phyloP scores from a whole-genome alignment of 202 grass and related monocot species.

The Zizania palustris region DNA sequence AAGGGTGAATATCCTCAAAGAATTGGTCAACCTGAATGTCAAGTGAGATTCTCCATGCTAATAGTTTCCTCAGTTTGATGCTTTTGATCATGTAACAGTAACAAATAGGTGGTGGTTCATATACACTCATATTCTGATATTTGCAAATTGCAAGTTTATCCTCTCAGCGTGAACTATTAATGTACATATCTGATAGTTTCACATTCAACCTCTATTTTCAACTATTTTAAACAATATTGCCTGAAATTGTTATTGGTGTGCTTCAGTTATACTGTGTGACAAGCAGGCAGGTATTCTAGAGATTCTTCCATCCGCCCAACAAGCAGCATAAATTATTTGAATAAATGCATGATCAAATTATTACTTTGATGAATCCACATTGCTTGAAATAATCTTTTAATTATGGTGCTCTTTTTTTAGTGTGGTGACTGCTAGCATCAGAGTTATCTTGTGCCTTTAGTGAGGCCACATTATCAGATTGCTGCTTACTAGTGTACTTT shows the following conservation, averaged over 20 bases:
- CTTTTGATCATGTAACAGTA: constrained; percentile 18
- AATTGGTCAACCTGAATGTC: constrained; percentile 86
- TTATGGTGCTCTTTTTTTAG: background rate
- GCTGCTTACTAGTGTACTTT: background rate
- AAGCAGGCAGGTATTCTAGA: background rate
- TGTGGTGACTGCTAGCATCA: background rate
- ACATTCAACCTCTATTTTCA: background rate
- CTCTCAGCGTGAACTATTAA: background rate
- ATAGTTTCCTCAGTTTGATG: constrained; percentile 15
- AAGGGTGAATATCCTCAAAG: constrained; percentile 94
- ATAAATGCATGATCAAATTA: background rate
- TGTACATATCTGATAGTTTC: constrained; percentile 12
- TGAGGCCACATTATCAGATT: constrained; percentile 4
- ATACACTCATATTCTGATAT: background rate
- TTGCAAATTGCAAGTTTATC: background rate
- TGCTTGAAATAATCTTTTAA: background rate
- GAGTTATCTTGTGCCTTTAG: background rate
- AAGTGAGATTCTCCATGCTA: constrained; percentile 53
- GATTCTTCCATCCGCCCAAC: background rate
- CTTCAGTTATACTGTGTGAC: constrained; percentile 6
- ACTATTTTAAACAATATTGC: background rate
- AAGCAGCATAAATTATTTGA: background rate
- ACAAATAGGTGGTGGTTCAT: constrained; percentile 5
- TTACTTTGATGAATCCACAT: background rate
- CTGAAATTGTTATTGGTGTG: background rate